Base-by-base conservation (phyloP, 2,329 filamentous ascomycete genomes). In the Paramyrothecium sp. region DNA sequence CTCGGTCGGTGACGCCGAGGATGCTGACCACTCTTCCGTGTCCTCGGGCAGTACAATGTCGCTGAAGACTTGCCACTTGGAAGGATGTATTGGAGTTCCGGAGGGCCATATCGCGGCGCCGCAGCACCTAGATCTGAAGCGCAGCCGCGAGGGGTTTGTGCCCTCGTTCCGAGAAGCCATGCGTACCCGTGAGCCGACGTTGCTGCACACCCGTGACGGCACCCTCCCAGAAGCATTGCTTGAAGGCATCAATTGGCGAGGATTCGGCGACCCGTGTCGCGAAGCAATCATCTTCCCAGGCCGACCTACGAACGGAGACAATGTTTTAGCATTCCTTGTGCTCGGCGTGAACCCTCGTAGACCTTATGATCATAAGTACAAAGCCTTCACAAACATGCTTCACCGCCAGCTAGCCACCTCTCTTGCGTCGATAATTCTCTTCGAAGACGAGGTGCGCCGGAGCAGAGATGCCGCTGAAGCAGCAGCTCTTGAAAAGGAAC, bases 291-390 rank as follows among this genome's bases (percentile, higher is more conserved):
- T 90, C 5, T 86, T 85, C 60, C 87, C 89, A 0, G 87, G 91
- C 21, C 83, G 88, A 53, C 86, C 78, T 1, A 79, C 87, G 0
- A 89, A 84, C 2, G 85, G 75, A 5, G 87, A 90, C 48, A 79
- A 79, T 2, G 84, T 85, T 0, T 76, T 90, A 34, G 89, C 87
- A 0, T 84, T 90, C 55, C 73, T 91, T 2, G 77, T 90, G 2
- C 75, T 91, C 46, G 88, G 87, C 1, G 77, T 90, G 8, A 90
- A 90, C 62, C 87, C 89, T 4, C 76, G 87, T 21, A 76, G 87
- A 38, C 87, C 87, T 0, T 90, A 88, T 58, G 88, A 91, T 63
- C 84, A 87, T 52, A 86, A 89, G 54, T 91, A 90, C 62, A 79
- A 78, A 53, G 72, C 85, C 0, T 89, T 88, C 59, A 74, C 87